Evolutionary conservation across 805 yeast genomes (phyloP).

Genomic region (Kodamaea leandrae): DNA sequence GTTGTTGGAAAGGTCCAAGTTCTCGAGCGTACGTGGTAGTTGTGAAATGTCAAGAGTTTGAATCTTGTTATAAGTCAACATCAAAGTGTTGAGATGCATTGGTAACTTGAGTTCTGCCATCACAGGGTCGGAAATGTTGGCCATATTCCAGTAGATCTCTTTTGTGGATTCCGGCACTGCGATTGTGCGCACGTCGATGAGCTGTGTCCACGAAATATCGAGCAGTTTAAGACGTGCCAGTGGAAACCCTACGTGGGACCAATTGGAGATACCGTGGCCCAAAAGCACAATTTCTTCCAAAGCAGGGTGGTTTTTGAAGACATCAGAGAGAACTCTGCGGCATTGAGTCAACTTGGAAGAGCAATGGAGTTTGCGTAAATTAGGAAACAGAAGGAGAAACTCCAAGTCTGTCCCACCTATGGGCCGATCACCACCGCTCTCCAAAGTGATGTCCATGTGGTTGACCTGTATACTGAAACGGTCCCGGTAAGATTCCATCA

Average conservation of each 20-base stretch:
- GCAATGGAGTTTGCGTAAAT: conserved; percentile 31
- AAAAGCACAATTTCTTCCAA: conserved; percentile 30
- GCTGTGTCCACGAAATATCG: conserved; percentile 37
- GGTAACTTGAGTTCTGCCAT: conserved; percentile 19
- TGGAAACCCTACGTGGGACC: conserved; percentile 31
- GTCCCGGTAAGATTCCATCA: conserved; percentile 21
- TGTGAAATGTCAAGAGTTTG: conserved; percentile 20
- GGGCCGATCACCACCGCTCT: conserved; percentile 20
- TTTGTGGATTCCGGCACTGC: conserved; percentile 20
- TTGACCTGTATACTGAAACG: conserved; percentile 15
- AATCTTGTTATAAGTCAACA: conserved; percentile 32
- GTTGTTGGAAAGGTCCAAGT: conserved; percentile 30
- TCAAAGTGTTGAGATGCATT: conserved; percentile 23
- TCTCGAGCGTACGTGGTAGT: conserved; percentile 29
- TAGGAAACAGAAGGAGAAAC: conserved; percentile 23
- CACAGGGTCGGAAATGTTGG: conserved; percentile 18
- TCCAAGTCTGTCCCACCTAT: conserved; percentile 17
- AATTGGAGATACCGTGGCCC: conserved; percentile 30
- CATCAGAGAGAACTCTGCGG: conserved; percentile 5
- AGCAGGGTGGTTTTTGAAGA: conserved; percentile 8
- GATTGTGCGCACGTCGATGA: conserved; percentile 23
- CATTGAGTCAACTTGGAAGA: conserved; percentile 19
- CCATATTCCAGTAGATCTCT: conserved; percentile 32
- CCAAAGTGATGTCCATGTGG: conserved; percentile 29
- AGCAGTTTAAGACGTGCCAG: conserved; percentile 20